These are phyloP conservation scores for Pythium grandisporangium DNA, from an alignment of 352 stramenopile genomes.

Conservation along the genomic window DNA sequence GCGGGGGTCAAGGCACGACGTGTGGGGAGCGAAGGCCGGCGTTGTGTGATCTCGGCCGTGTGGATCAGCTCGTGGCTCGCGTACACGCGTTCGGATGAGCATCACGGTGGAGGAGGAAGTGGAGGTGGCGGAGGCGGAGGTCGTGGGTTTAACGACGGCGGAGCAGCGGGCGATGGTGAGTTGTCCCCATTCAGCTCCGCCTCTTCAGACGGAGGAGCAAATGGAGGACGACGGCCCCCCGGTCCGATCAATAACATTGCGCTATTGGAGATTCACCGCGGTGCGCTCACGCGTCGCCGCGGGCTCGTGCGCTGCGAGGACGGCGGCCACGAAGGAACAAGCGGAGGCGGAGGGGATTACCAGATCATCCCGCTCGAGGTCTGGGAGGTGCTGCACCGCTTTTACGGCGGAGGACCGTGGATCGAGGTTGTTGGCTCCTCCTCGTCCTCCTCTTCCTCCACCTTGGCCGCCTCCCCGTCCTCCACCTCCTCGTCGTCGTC, in stretches of 20 bases:
- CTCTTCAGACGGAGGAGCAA: too few relatives aligned
- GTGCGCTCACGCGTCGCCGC: slow-evolving; percentile 30
- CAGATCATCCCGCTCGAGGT: slow-evolving; percentile 59
- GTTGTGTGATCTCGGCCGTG: slow-evolving; percentile 46
- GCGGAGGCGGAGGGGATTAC: slow-evolving; percentile 28
- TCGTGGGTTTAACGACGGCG: too few relatives aligned
- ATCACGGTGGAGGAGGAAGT: slow-evolving; percentile 4
- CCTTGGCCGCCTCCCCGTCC: too few relatives aligned
- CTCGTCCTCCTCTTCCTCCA: too few relatives aligned
- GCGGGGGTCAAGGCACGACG: slow-evolving; percentile 51
- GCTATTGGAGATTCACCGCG: slow-evolving; percentile 42
- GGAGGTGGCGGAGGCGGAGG: background rate
- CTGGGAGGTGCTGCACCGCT: slow-evolving; percentile 57
- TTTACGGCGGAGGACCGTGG: slow-evolving; percentile 61
- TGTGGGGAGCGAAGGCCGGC: slow-evolving; percentile 30
- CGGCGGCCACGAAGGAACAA: background rate
- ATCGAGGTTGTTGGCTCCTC: slow-evolving; percentile 46
- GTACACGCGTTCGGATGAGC: slow-evolving; percentile 32
- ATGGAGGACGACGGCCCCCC: too few relatives aligned
- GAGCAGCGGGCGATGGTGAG: slow-evolving; percentile 11
- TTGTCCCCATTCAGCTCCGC: slow-evolving; percentile 5
- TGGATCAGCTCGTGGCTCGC: slow-evolving; percentile 60
- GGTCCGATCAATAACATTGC: slow-evolving; percentile 54
- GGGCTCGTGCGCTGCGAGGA: slow-evolving; percentile 22
- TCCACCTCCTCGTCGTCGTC: slow-evolving; percentile 15